A percentile compares a stretch with the other conserved stretches of the same genome.
Evolutionary conservation across 2,329 filamentous ascomycete genomes (phyloP).

Genomic region (Dothideomycetes sp.): DNA sequence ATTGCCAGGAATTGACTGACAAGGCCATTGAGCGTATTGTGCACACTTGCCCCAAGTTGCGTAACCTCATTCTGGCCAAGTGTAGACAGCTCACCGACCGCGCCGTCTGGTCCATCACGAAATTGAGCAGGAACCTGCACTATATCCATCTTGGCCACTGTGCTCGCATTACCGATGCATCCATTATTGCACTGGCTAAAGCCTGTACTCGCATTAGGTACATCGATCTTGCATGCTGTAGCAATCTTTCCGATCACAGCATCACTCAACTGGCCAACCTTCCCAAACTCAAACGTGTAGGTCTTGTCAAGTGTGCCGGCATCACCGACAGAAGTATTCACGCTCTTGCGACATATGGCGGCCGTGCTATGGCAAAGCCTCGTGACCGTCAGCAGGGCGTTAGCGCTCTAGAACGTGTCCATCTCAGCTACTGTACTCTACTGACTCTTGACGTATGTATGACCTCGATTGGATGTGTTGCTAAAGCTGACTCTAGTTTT

Average conservation of each 20-base stretch:
- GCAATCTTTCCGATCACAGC: constrained; percentile 76
- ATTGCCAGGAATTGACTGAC: constrained; percentile 75
- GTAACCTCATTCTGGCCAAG: constrained; percentile 90
- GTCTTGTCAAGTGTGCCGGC: constrained; percentile 81
- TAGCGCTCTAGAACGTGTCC: constrained; percentile 80
- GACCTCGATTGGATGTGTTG: neutral
- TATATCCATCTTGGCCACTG: constrained; percentile 96
- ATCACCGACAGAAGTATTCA: constrained; percentile 88
- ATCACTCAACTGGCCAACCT: constrained; percentile 75
- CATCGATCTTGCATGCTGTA: constrained; percentile 95
- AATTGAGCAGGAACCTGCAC: constrained; percentile 88
- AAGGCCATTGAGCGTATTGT: constrained; percentile 83
- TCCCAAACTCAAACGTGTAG: constrained; percentile 89
- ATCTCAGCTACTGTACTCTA: constrained; percentile 88
- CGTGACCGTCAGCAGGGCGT: constrained; percentile 31
- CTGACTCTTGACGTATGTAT: constrained; percentile 66
- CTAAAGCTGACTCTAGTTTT: constrained; percentile 24
- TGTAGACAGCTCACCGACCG: constrained; percentile 87
- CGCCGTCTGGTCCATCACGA: constrained; percentile 77
- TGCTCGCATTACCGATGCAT: constrained; percentile 78
- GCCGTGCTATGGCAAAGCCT: constrained; percentile 17
- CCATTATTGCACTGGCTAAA: constrained; percentile 74
- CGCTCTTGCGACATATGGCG: constrained; percentile 57
- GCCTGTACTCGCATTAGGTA: constrained; percentile 90
- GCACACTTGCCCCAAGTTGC: constrained; percentile 71